A percentile compares a stretch with the other conserved stretches of the same genome.
phyloP scores from a whole-genome alignment of 768 basidiomycete species.

The Pleurotus citrinopileatus region DNA sequence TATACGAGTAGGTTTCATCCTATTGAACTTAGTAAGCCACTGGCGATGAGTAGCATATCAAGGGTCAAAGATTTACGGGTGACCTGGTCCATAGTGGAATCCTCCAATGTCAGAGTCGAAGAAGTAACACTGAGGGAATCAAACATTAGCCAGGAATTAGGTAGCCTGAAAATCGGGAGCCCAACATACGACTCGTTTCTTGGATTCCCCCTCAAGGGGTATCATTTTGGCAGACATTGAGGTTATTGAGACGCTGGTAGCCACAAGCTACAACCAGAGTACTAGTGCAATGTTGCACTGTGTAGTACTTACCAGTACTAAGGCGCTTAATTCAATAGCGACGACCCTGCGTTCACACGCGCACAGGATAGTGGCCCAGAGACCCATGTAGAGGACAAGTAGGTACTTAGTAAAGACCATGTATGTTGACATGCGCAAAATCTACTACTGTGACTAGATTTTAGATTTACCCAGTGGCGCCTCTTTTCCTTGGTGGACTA shows the following conservation, averaged over 20 bases:
- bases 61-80: constrained; percentile 61
- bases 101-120: constrained; percentile 99
- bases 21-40: constrained; percentile 28
- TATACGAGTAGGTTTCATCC: constrained; percentile 98
- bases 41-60: constrained; percentile 8
- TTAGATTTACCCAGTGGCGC: constrained; percentile 65
- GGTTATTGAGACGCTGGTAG: neutral
- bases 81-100: constrained; percentile 98
- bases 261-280: too few species aligned
- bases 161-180: constrained; percentile 14
- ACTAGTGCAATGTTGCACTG: too few species aligned
- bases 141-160: constrained; percentile 15
- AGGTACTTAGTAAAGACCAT: too few species aligned
- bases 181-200: constrained; percentile 89
- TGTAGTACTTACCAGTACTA: too few species aligned
- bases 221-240: constrained; percentile 50
- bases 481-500: constrained; percentile 69
- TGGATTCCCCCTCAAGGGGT: constrained; percentile 69
- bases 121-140: constrained; percentile 82
- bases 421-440: too few species aligned
- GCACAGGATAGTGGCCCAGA: too few species aligned
- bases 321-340: neutral
- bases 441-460: constrained; percentile 32
- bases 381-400: too few species aligned
- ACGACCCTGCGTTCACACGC: neutral